Base-by-base conservation (phyloP, 352 stramenopile genomes). In the Peronospora destructor region DNA sequence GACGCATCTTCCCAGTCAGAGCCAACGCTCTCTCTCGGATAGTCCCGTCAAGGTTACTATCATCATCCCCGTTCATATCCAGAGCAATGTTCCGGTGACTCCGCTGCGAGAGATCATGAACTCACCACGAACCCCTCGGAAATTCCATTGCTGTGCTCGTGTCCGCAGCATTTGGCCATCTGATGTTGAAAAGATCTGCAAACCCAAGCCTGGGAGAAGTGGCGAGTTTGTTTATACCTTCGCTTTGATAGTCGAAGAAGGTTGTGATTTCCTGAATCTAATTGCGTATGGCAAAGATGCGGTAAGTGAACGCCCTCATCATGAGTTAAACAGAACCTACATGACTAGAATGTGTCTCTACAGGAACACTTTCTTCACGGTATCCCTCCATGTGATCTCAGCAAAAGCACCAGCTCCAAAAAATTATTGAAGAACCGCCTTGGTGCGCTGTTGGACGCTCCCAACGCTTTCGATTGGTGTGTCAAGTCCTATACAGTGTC, bases 261-360 rank as follows among this genome's bases (percentile, higher is more conserved):
- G 35, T 28, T 66, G 49, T 0, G 71, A 71, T 10, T 56, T 63
- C 29, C 55, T 91, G 16, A 78, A 85, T 35, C 65, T 75, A 30
- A 88, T 88, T 58, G 64, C 84, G 4, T 71, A 88, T 50, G 76
- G 76, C 17, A 71, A 69, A 37, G 76, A 91, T 37, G 79, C 75
- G 56, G 79, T 91, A 67, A 55, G 74, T 66, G 4, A 49, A 28
- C 6, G 19, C 5, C 12, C 23, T 10, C 39, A 41, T 16, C 14
- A 19, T 26, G n/a, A 32, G 21, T n/a, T 9, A 41, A 38, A 28
- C 7, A 16, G n/a, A 47, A 23, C 14, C 5, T 36, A 35, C 8
- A 47, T 45, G 28, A 13, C 8, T 59, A 14, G 30, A 1, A 29
- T n/a, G n/a, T 50, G 8, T 26, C 7, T 36, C 45, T 6, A 45